Base-by-base conservation (phyloP, 225 moss, liverwort and hornwort species). In the Lunularia cruciata region DNA sequence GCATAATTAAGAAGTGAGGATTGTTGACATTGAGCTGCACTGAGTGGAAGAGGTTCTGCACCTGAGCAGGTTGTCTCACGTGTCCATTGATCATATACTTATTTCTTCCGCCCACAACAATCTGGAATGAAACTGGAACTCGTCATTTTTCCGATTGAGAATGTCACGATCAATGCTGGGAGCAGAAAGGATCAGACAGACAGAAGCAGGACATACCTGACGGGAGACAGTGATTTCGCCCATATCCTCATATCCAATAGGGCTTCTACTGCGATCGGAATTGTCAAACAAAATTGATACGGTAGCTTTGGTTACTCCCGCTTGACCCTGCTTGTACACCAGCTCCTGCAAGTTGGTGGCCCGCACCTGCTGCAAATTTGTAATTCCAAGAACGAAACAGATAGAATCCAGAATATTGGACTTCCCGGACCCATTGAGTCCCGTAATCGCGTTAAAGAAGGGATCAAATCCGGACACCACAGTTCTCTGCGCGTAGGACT, bases 1-100 rank as follows among this genome's bases (percentile, higher is more conserved):
- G 96, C 96, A 93, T 98, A 46, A 92, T 98, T 55, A 98, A 76
- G 63, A 98, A 98, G 76, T 98, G 96, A 23, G 96, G 96, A 26
- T 92, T 98, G 66, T 98, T 93, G 77, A 98, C 93, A 58, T 98
- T 98, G 43, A 98, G 87, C 84, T 98, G 96, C 39, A 98, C 96
- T 26, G 90, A 90, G 57, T 98, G 96, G 46, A 98, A 98, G 12
- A 98, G 89, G 39, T 90, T 98, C 70, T 98, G 96, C 70, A 98
- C 92, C 72, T 90, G 89, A 65, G 77, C 60, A n/a, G 92, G 96
- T 70, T 98, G 90, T 25, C 84, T 92, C 8, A 90, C 84, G 60
- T 90, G 88, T 19, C 96, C 96, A 68, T 96, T 96, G 69, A 96
- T 90, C 26, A 83, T 86, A 27, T 96, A 96, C 76, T 96, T 96